Evolutionary conservation across 2,329 filamentous ascomycete genomes (phyloP).

Genomic region (Xenosphaeropsis pyriputrescens): DNA sequence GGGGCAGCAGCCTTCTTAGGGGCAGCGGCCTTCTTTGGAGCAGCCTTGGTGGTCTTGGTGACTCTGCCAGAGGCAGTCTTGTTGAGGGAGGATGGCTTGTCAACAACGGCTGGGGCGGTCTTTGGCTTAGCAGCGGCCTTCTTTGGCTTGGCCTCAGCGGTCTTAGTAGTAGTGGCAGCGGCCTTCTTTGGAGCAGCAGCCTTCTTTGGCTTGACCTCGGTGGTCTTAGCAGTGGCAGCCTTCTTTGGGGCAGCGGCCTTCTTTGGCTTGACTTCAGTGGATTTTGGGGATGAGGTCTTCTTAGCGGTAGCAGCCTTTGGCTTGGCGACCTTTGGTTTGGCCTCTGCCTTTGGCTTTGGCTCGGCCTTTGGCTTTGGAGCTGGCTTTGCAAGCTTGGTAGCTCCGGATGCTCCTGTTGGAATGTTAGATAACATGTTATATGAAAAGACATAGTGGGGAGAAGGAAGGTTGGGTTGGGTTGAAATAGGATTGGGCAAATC

Average conservation of each 20-base stretch:
- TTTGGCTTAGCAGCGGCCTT: constrained; percentile 3
- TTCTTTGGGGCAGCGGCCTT: constrained; percentile 26
- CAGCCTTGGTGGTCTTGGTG: constrained; percentile 47
- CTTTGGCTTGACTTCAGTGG: constrained; percentile 27
- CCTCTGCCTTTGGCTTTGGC: constrained; percentile 10
- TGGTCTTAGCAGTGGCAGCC: constrained; percentile 25
- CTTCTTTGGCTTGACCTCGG: constrained; percentile 18
- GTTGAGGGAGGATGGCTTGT: constrained; percentile 44
- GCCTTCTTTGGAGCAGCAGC: constrained; percentile 18
- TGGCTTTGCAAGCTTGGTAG: constrained; percentile 59
- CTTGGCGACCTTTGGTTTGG: constrained; percentile 7
- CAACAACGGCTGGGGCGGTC: constrained; percentile 48
- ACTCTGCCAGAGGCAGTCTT: constrained; percentile 64
- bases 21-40: constrained; percentile 30
- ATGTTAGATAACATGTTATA: constrained; percentile 11
- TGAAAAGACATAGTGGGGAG: constrained; percentile 1
- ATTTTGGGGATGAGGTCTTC: constrained; percentile 24
- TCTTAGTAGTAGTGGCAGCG: constrained; percentile 11
- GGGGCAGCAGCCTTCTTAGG: constrained; percentile 18
- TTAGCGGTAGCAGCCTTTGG: constrained; percentile 15
- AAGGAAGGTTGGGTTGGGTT: background rate
- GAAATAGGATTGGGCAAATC: too few relatives aligned
- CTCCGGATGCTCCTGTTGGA: constrained; percentile 46
- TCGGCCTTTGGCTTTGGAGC: constrained; percentile 27
- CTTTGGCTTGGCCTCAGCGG: constrained; percentile 2